Base-by-base conservation (phyloP, 2,329 filamentous ascomycete genomes). In the Scytalidium sp. region DNA sequence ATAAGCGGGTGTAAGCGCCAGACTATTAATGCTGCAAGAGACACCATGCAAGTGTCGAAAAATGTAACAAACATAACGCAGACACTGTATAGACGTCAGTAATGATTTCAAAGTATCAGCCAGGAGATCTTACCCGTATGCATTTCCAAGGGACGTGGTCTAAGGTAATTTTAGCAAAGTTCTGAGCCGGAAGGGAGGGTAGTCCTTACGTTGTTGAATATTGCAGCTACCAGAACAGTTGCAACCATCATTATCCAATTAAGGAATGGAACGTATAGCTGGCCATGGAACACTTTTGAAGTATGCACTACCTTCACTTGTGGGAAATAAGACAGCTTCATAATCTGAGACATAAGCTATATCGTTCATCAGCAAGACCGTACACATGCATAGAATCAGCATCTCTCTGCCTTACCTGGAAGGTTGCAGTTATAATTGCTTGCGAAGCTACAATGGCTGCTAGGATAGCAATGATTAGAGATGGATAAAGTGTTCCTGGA, bases 61-160 rank as follows among this genome's bases (percentile, higher is more conserved):
- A 90, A 88, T 0, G 87, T 88, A 43, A 91, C 87, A 45, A 88
- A 81, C 62, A 90, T 89, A 64, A 91, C 87, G 57, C 88, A 91
- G 13, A 88, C 83, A 40, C 87, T 86, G 58, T 90, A 0, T 85
- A 17, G 2, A 39, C 13, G 32, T 36, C 17, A 15, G 13, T n/a
- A n/a, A n/a, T n/a, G n/a, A n/a, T n/a, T n/a, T n/a, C n/a, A n/a
- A n/a, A n/a, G n/a, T n/a, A n/a, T n/a, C n/a, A n/a, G n/a, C n/a
- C n/a, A n/a, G 7, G 15, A 36, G 32, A 36, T 10, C 45, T 36
- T 50, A 57, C 51, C 57, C 58, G 25, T 60, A 60, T 0, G 87
- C 87, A 61, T 90, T 83, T 29, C 87, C 87, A 0, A 90, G 75
- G 47, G 76, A 76, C 1, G 82, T 86, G 0, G 84, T 87, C 74